Conservation (phyloP, 306 rosid species). For the Prinsepia uniflora region DNA sequence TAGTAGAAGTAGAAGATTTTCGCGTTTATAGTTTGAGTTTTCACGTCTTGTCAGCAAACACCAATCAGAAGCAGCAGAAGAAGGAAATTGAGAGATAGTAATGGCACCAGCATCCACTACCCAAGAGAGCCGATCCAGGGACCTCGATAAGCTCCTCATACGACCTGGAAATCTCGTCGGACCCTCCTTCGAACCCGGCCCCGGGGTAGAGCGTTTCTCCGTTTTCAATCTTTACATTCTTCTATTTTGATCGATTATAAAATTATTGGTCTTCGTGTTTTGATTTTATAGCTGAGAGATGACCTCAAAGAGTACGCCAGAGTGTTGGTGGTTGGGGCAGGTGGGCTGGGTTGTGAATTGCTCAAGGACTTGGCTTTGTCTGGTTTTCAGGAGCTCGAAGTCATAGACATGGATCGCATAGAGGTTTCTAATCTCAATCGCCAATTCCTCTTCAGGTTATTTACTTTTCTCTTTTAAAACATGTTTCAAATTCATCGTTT, state of each 20-base stretch:
- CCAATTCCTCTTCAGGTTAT: conserved; percentile 89
- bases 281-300: conserved; percentile 49
- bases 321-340: conserved; percentile 84
- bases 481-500: background rate
- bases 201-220: conserved; percentile 34
- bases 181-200: conserved; percentile 73
- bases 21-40: background rate
- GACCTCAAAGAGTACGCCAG: conserved; percentile 59
- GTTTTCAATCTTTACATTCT: conserved; percentile 9
- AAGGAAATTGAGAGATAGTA: background rate
- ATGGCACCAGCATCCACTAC: conserved; percentile 41
- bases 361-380: conserved; percentile 84
- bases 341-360: conserved; percentile 89
- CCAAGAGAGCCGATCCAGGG: conserved; percentile 62
- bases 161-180: conserved; percentile 75
- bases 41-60: conserved; percentile 1
- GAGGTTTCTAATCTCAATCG: conserved; percentile 95
- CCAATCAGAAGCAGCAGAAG: background rate
- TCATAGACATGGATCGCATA: conserved; percentile 89
- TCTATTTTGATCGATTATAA: background rate
- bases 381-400: conserved; percentile 76
- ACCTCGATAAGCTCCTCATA: conserved; percentile 90
- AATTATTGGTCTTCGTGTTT: background rate
- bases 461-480: background rate
- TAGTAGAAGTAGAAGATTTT: background rate